These are phyloP conservation scores for Hypoxylon sp. DNA, from an alignment of 2,329 filamentous ascomycete genomes.

Conservation along the genomic window DNA sequence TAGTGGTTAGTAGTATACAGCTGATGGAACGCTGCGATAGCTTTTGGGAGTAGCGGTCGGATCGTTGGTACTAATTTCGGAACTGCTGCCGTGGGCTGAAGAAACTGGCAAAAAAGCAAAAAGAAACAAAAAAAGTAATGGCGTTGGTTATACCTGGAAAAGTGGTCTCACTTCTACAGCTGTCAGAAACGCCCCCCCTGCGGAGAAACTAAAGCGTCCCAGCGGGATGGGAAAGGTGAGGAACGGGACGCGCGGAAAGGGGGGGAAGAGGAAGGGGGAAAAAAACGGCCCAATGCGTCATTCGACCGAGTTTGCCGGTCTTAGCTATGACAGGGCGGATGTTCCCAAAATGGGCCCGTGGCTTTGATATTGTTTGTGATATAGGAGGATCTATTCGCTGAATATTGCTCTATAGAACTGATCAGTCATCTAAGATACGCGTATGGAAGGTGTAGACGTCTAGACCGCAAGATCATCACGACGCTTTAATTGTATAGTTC, in stretches of 20 bases:
- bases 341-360: slow-evolving; percentile 12
- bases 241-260: slow-evolving; percentile 44
- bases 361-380: slow-evolving; percentile 26
- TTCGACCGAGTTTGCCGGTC: slow-evolving; percentile 29
- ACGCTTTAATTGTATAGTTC: slow-evolving; percentile 38
- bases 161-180: slow-evolving; percentile 12
- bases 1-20: slow-evolving; percentile 33
- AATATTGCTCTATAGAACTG: slow-evolving; percentile 38
- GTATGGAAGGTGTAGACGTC: slow-evolving; percentile 28
- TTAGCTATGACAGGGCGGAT: slow-evolving; percentile 5
- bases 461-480: slow-evolving; percentile 35
- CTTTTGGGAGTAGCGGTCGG: slow-evolving; percentile 38
- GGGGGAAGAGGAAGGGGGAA: slow-evolving; percentile 16
- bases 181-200: slow-evolving; percentile 43
- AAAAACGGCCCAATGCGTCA: slow-evolving; percentile 39
- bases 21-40: slow-evolving; percentile 38
- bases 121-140: not conserved
- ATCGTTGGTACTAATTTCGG: slow-evolving; percentile 5
- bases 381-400: slow-evolving; percentile 40
- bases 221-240: slow-evolving; percentile 33
- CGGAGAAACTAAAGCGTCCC: slow-evolving; percentile 37
- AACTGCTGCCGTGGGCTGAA: slow-evolving; percentile 13
- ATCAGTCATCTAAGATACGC: slow-evolving; percentile 31
- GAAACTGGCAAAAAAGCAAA: slow-evolving; percentile 15
- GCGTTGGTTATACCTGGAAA: slow-evolving; percentile 3